Evolutionary conservation across 2,329 filamentous ascomycete genomes (phyloP).

Genomic region (Monilinia polystroma): DNA sequence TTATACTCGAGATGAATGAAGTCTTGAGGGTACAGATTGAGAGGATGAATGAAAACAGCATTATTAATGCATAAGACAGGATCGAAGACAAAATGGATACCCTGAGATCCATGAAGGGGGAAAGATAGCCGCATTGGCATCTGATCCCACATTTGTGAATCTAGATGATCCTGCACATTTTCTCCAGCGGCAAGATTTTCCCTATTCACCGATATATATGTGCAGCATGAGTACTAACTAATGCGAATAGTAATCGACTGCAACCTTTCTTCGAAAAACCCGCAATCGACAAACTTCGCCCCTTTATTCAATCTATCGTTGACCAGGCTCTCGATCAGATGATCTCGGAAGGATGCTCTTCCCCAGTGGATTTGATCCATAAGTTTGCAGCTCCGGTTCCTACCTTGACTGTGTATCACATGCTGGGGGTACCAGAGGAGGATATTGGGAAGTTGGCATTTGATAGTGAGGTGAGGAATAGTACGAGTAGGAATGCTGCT

Average conservation of each 20-base stretch:
- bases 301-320: constrained; percentile 49
- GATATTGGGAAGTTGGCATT: constrained; percentile 41
- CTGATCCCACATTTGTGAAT: constrained; percentile 51
- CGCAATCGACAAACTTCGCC: constrained; percentile 44
- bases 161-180: constrained; percentile 52
- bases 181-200: constrained; percentile 43
- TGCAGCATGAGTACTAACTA: too few species aligned
- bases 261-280: constrained; percentile 46
- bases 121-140: constrained; percentile 47
- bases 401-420: constrained; percentile 34
- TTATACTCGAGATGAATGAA: not conserved
- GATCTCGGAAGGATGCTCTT: constrained; percentile 41
- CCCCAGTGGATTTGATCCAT: constrained; percentile 48
- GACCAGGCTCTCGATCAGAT: constrained; percentile 46
- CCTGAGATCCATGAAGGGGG: constrained; percentile 50
- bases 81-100: constrained; percentile 46
- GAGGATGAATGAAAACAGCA: not conserved
- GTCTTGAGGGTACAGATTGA: too few species aligned
- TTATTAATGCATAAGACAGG: constrained; percentile 29
- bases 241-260: constrained; percentile 36
- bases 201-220: too few species aligned
- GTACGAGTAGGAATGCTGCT: constrained; percentile 12
- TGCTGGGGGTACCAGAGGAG: not conserved
- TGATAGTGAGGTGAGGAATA: constrained; percentile 3
- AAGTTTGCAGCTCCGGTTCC: constrained; percentile 50